phyloP scores from a whole-genome alignment of 2,329 filamentous ascomycete genomes.

The Xylaria hypoxylon region DNA sequence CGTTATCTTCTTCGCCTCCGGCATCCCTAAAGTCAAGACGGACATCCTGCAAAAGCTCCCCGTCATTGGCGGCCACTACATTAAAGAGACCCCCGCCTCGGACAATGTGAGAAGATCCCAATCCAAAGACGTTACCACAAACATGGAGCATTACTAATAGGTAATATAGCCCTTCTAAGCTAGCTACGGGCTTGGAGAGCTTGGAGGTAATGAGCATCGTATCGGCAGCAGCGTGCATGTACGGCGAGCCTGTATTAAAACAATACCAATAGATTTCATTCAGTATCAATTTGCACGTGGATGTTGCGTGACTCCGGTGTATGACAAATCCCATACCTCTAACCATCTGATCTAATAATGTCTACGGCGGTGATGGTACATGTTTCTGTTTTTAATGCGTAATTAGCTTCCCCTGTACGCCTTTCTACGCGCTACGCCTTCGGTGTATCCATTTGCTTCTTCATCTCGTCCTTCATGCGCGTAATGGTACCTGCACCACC shows the following conservation, averaged over 20 bases:
- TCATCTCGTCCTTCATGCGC: conserved; percentile 73
- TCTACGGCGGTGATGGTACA: conserved; percentile 33
- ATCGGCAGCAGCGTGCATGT: conserved; percentile 44
- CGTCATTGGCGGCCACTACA: conserved; percentile 62
- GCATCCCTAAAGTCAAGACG: conserved; percentile 69
- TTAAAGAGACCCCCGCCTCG: conserved; percentile 66
- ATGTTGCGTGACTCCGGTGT: conserved; percentile 22
- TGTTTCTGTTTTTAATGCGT: conserved; percentile 12
- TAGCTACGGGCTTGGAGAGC: conserved; percentile 16
- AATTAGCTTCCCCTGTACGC: background rate
- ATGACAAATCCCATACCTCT: conserved; percentile 9
- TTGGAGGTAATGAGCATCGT: conserved; percentile 35
- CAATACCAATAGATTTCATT: conserved; percentile 48
- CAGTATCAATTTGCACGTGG: conserved; percentile 22
- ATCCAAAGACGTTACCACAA: background rate
- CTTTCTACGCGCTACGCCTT: conserved; percentile 35
- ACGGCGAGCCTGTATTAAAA: conserved; percentile 47
- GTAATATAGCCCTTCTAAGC: conserved; percentile 46
- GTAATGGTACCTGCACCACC: conserved; percentile 73
- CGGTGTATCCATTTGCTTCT: conserved; percentile 51
- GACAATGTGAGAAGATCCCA: conserved; percentile 67
- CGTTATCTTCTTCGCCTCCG: conserved; percentile 70
- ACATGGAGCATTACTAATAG: conserved; percentile 29
- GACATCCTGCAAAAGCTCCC: conserved; percentile 73
- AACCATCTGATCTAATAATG: conserved; percentile 28